Evolutionary conservation across 306 rosid species (phyloP).

Genomic region (Trifolium dubium): DNA sequence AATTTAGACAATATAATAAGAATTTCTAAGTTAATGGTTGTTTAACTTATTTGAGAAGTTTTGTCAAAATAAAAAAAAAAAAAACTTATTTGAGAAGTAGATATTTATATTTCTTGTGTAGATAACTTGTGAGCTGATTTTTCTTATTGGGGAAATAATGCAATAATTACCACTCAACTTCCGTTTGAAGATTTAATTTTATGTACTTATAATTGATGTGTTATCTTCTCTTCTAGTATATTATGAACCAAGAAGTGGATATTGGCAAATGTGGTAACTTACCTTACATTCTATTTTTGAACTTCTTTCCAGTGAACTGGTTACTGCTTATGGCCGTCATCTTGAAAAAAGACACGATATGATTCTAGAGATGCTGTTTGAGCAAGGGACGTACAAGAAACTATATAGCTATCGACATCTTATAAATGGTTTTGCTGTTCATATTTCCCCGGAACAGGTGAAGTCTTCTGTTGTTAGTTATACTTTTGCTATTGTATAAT

Average conservation of each 20-base stretch:
- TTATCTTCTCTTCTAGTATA: slow-evolving; percentile 25
- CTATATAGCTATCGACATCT: slow-evolving; percentile 95
- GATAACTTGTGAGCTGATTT: neutral
- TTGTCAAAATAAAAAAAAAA: too few relatives aligned
- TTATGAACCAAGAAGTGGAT: slow-evolving; percentile 29
- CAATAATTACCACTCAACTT: slow-evolving; percentile 25
- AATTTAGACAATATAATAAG: slow-evolving; percentile 1
- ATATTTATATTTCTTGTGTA: slow-evolving; percentile 22
- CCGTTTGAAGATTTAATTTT: slow-evolving; percentile 27
- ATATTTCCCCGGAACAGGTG: slow-evolving; percentile 92
- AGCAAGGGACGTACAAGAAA: slow-evolving; percentile 77
- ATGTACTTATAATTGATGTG: neutral
- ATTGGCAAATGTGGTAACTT: slow-evolving; percentile 32
- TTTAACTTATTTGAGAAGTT: slow-evolving; percentile 11
- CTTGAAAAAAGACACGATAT: slow-evolving; percentile 89
- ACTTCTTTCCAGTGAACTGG: slow-evolving; percentile 70
- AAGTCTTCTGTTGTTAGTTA: slow-evolving; percentile 48
- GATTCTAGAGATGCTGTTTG: slow-evolving; percentile 89
- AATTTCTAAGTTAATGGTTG: neutral
- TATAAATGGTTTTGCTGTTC: slow-evolving; percentile 96
- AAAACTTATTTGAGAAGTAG: neutral
- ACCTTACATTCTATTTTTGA: slow-evolving; percentile 28
- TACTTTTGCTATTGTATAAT: slow-evolving; percentile 32
- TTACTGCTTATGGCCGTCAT: slow-evolving; percentile 85
- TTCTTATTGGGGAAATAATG: slow-evolving; percentile 23